phyloP scores from a whole-genome alignment of 768 basidiomycete species.

The Cystobasidium ongulense region DNA sequence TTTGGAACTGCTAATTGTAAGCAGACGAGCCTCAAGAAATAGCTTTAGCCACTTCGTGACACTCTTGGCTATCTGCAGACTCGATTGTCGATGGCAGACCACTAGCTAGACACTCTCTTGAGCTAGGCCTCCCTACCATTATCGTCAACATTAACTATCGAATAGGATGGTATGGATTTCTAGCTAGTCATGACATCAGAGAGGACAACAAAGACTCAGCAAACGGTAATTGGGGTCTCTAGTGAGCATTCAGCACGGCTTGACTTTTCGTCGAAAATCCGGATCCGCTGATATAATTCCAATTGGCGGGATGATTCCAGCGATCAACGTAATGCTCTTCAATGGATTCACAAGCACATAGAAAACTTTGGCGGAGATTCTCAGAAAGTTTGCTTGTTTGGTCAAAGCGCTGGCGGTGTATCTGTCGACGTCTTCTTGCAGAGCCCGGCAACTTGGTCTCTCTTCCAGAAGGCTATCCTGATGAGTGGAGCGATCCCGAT shows the following conservation, averaged over 20 bases:
- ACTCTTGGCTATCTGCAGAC: not conserved
- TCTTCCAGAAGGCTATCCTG: conserved; percentile 12
- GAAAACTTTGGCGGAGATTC: conserved; percentile 59
- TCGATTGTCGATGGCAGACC: conserved; percentile 13
- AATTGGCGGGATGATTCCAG: conserved; percentile 52
- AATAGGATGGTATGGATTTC: conserved; percentile 56
- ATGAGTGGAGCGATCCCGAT: conserved; percentile 26
- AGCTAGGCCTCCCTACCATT: conserved; percentile 31
- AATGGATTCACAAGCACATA: conserved; percentile 59
- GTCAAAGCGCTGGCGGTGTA: conserved; percentile 5
- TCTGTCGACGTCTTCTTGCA: not conserved
- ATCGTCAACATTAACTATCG: conserved; percentile 55
- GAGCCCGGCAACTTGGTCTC: not conserved
- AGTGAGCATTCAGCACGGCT: no score
- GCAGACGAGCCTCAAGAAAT: not conserved
- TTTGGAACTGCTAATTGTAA: conserved; percentile 34
- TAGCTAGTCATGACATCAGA: conserved; percentile 30
- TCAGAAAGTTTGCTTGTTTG: conserved; percentile 48
- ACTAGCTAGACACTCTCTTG: conserved; percentile 23
- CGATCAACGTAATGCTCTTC: conserved; percentile 56
- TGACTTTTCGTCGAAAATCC: no score
- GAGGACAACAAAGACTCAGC: conserved; percentile 14
- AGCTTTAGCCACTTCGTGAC: not conserved
- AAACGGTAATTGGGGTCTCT: conserved; percentile 30
- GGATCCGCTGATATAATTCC: conserved; percentile 30